A percentile compares a stretch with the other conserved stretches of the same genome.
phyloP scores from a whole-genome alignment of 2,329 filamentous ascomycete genomes.

The Grosmannia huntii region DNA sequence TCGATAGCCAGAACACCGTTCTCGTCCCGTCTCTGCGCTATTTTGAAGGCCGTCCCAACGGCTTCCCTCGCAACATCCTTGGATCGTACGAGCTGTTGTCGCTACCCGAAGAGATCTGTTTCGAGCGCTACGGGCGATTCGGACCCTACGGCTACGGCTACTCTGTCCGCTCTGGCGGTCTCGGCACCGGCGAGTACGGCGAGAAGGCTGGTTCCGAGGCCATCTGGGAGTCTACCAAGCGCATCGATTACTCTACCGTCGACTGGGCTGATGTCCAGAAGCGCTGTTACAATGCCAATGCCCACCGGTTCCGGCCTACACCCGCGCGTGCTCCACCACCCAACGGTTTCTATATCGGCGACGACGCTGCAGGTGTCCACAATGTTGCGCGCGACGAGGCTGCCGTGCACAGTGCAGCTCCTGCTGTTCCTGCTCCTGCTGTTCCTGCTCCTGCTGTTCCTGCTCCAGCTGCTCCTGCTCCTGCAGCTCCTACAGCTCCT shows the following conservation, averaged over 20 bases:
- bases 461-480: neutral
- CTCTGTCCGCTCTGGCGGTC: slow-evolving; percentile 61
- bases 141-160: slow-evolving; percentile 89
- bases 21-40: slow-evolving; percentile 58
- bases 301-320: slow-evolving; percentile 50
- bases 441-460: neutral
- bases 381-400: neutral
- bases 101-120: slow-evolving; percentile 76
- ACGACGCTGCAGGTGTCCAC: slow-evolving; percentile 5
- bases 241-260: slow-evolving; percentile 65
- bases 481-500: neutral
- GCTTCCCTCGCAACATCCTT: slow-evolving; percentile 72
- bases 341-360: slow-evolving; percentile 38
- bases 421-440: neutral
- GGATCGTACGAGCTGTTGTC: slow-evolving; percentile 78
- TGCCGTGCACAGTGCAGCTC: too few relatives aligned
- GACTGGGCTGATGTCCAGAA: slow-evolving; percentile 71
- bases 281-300: slow-evolving; percentile 60
- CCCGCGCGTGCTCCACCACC: slow-evolving; percentile 25
- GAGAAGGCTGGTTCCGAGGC: slow-evolving; percentile 68
- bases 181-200: slow-evolving; percentile 74
- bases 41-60: slow-evolving; percentile 65
- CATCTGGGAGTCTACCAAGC: slow-evolving; percentile 59
- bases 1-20: slow-evolving; percentile 55
- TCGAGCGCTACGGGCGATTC: slow-evolving; percentile 78